These are phyloP conservation scores for Carallia pectinifolia DNA, from an alignment of 345 rosid species.

Conservation along the genomic window DNA sequence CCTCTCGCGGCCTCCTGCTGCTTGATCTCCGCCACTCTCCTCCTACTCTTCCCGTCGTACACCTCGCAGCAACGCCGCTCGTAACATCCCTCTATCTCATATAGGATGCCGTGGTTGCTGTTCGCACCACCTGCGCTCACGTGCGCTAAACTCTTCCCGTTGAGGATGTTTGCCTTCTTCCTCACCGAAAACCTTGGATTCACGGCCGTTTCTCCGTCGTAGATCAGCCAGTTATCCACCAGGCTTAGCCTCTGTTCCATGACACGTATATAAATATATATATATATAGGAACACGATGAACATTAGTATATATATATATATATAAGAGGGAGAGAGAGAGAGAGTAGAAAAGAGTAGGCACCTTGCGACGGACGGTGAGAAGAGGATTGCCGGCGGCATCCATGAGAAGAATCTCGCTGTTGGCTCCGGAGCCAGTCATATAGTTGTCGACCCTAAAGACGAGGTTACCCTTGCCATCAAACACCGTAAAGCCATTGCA, in stretches of 20 bases:
- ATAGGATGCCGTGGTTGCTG: slow-evolving; percentile 25
- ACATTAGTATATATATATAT: not conserved
- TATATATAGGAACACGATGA: too few species aligned
- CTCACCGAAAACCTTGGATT: slow-evolving; percentile 54
- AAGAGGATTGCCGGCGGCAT: slow-evolving; percentile 76
- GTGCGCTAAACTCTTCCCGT: slow-evolving; percentile 53
- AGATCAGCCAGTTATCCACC: slow-evolving; percentile 76
- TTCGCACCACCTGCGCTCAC: slow-evolving; percentile 24
- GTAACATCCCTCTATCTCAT: slow-evolving; percentile 80
- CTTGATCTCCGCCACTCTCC: slow-evolving; percentile 60
- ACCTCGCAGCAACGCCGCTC: slow-evolving; percentile 57
- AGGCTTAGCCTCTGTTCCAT: slow-evolving; percentile 73
- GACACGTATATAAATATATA: too few species aligned
- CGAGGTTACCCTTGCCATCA: slow-evolving; percentile 67
- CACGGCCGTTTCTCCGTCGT: slow-evolving; percentile 64
- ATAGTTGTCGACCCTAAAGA: slow-evolving; percentile 85
- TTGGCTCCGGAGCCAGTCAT: slow-evolving; percentile 40
- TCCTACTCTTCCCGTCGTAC: slow-evolving; percentile 55
- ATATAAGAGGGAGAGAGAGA: not conserved
- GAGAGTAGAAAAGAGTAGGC: not conserved
- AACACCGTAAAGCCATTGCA: slow-evolving; percentile 91
- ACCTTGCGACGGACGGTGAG: slow-evolving; percentile 97
- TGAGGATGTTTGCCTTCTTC: slow-evolving; percentile 50
- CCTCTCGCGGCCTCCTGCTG: slow-evolving; percentile 56
- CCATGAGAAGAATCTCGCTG: slow-evolving; percentile 85